phyloP scores from a whole-genome alignment of 2,329 filamentous ascomycete genomes.

The Trichoderma asperellum region DNA sequence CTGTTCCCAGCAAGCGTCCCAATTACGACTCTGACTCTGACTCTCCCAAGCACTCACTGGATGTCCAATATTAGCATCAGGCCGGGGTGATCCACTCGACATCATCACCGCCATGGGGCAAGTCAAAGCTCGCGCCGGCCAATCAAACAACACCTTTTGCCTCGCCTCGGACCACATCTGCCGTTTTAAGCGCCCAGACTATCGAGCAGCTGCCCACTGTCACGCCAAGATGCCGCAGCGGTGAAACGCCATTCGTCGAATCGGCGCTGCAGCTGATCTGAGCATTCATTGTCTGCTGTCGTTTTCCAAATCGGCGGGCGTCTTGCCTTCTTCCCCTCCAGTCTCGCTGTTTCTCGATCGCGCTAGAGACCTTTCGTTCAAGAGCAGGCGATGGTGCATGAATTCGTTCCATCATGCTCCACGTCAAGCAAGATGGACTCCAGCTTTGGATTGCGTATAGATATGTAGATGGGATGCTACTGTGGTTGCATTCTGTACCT shows the following conservation, averaged over 20 bases:
- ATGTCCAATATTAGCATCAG: background rate
- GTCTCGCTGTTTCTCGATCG: background rate
- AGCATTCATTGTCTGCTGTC: background rate
- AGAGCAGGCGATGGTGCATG: background rate
- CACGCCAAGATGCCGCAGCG: constrained; percentile 17
- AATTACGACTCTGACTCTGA: background rate
- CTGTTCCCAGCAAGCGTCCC: background rate
- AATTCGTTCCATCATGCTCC: background rate
- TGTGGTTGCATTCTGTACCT: background rate
- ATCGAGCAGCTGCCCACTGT: constrained; percentile 2
- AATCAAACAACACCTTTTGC: constrained; percentile 23
- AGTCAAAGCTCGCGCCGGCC: background rate
- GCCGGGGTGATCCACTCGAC: background rate
- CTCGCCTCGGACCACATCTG: constrained; percentile 18
- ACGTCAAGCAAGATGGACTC: background rate
- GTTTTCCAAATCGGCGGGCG: background rate
- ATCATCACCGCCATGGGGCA: background rate
- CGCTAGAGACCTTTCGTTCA: constrained; percentile 12
- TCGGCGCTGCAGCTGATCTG: background rate
- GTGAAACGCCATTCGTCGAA: constrained; percentile 19
- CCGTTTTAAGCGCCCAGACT: constrained; percentile 22
- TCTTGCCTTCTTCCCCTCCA: background rate
- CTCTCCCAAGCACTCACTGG: background rate
- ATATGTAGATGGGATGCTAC: too few species aligned
- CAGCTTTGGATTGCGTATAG: background rate